Evolutionary conservation across 2,329 filamentous ascomycete species (phyloP).

Genomic region (Decorospora gaudefroyi): DNA sequence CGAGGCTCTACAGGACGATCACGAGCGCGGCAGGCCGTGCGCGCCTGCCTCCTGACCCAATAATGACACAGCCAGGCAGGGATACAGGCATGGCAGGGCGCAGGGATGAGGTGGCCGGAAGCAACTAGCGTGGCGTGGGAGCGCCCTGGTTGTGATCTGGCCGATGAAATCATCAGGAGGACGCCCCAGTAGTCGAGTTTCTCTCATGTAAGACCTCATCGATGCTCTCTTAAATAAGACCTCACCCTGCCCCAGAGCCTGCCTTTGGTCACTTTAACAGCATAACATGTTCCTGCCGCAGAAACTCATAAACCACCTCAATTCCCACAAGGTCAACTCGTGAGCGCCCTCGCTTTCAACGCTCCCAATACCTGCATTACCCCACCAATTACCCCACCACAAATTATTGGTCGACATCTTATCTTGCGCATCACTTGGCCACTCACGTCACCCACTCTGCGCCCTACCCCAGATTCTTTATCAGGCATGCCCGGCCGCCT

Average conservation of each 20-base stretch:
- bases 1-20: conserved; percentile 29
- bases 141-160: conserved; percentile 34
- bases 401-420: conserved; percentile 27
- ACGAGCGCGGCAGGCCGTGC: conserved; percentile 40
- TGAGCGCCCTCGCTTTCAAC: conserved; percentile 19
- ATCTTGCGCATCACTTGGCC: conserved; percentile 21
- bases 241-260: conserved; percentile 18
- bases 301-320: conserved; percentile 37
- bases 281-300: conserved; percentile 44
- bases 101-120: conserved; percentile 26
- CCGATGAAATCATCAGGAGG: conserved; percentile 38
- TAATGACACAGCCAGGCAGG: conserved; percentile 34
- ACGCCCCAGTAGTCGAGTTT: conserved; percentile 38
- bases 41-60: conserved; percentile 41
- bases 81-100: too few species aligned
- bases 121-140: conserved; percentile 25
- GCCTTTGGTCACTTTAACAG: neutral
- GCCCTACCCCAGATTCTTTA: conserved; percentile 39
- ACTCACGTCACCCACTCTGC: conserved; percentile 21
- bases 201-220: conserved; percentile 36
- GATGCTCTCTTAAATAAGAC: conserved; percentile 28
- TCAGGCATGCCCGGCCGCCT: conserved; percentile 46
- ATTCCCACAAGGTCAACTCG: conserved; percentile 45
- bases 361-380: conserved; percentile 24
- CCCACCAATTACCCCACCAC: conserved; percentile 16